Base-by-base conservation (phyloP, 352 stramenopile genomes). In the Phytophthora crassamura region DNA sequence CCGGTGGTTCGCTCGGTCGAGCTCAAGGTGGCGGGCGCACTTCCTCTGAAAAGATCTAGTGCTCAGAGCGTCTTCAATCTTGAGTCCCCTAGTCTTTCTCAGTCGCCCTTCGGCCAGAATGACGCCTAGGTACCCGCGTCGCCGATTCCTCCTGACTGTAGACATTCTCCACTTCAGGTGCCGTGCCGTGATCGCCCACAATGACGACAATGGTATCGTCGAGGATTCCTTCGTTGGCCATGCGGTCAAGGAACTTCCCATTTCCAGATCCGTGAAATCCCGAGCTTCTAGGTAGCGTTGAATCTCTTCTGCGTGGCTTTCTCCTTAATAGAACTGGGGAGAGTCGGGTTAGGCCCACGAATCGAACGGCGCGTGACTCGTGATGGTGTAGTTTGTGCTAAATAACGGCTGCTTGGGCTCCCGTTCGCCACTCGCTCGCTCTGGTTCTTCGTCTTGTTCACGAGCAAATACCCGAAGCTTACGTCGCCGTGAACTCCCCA, bases 121-220 rank as follows among this genome's bases (percentile, higher is more conserved):
- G n/a, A 75, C 59, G 1, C 46, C 75, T 0, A n/a, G 75, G 67
- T 7, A 88, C 68, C 10, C 74, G 54, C 16, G 69, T 81, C 5
- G 63, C 54, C 2, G 65, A 66, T 25, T 81, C 64, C 34, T 85
- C 68, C 40, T 82, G 67, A 4, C 71, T 77, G 18, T 73, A 75
- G 11, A 74, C 65, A 7, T 54, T 53, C 7, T 74, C 75, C 8
- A 25, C 36, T 64, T 87, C 78, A 0, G 78, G 78, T 11, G 60
- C 66, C 25, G 79, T 68, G 11, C 78, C 78, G 46, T 87, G 78
- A 42, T 87, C 78, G 5, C 75, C 78, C 4, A 67, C 53, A 51
- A 87, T 59, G 3, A 87, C 38, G 11, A 87, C 75, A 28, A 87
- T 76, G n/a, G 78, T 87, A 43, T 87, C 66, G n/a, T 82, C 71